Evolutionary conservation across 805 yeast species (phyloP), one percentile per base, ranked within the genome.

Genomic region (Saccharomycopsis fermentans): DNA sequence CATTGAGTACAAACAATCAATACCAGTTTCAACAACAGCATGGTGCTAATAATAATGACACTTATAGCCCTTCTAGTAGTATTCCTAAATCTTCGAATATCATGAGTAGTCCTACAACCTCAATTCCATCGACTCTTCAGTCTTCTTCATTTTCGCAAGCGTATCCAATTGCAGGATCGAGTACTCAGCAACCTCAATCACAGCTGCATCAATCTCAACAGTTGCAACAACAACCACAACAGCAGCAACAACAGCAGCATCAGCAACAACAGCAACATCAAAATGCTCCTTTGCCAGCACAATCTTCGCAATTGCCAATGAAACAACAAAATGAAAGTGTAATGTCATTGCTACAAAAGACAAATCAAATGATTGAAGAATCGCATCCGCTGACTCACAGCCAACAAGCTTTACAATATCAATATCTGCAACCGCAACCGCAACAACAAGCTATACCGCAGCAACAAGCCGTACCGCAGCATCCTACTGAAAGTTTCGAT

Each of bases 301-400:
- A 27, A 34, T 34, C 35, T 8, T 39, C 21, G 6, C 48, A 16
- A 24, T 39, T 19, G n/a, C 32, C 14, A 24, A 34, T 21, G 5
- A 51, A 47, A 35, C 43, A 54, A 11, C 51, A 34, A 35, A 52
- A 52, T 24, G 43, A 52, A 21, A 43, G 50, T 43, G 57, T 61
- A 4, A 54, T 53, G 21, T 52, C 57, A 2, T 39, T 61, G 14
- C 21, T 61, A n/a, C 58, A 56, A 40, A 59, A 54, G 32, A 61
- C 63, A 4, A 61, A 39, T 35, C 58, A 61, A 52, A 61, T 61
- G 63, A 59, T 61, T 43, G 63, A 61, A 35, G 59, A 55, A 2
- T 37, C 55, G 14, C 50, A 40, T 17, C 27, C 27, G 11, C 24
- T 37, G 16, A 8, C 55, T 26, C 56, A 29, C 21, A 36, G 26